Percentiles rank a stretch among this genome's conserved stretches.
Conservation (phyloP, 441 rosid genomes). For the Eruca vesicaria region DNA sequence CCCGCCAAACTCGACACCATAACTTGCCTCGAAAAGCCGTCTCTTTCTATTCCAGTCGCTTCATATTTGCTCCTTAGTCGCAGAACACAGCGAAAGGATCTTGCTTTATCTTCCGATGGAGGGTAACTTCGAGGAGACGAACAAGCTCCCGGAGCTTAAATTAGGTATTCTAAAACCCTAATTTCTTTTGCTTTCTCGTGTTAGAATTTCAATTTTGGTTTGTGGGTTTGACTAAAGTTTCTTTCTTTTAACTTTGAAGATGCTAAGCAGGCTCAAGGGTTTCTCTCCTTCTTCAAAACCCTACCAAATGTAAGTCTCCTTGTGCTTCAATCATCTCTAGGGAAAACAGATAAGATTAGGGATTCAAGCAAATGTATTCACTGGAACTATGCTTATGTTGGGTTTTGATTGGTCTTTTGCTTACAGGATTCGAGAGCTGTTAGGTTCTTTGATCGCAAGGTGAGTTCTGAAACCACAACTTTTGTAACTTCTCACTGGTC, state of each 20-base stretch:
- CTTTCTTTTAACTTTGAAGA: constrained; percentile 27
- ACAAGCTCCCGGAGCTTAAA: constrained; percentile 93
- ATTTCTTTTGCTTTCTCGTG: neutral
- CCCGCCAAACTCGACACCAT: constrained; percentile 55
- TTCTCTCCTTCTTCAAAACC: constrained; percentile 92
- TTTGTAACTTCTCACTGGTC: neutral
- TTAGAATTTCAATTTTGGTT: neutral
- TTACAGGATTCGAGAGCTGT: constrained; percentile 81
- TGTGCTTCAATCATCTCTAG: constrained; percentile 1
- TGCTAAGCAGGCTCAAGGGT: constrained; percentile 97
- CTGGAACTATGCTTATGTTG: neutral
- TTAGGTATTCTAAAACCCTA: constrained; percentile 58
- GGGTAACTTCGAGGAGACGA: constrained; percentile 48
- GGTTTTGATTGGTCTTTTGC: constrained; percentile 12
- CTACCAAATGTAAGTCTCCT: constrained; percentile 65
- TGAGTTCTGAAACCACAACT: constrained; percentile 38
- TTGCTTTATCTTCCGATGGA: constrained; percentile 46
- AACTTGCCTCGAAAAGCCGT: neutral
- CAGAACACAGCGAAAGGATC: constrained; percentile 4
- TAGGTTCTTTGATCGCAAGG: constrained; percentile 94
- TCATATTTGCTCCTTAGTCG: neutral
- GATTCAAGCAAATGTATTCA: neutral
- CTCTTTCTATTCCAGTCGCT: constrained; percentile 7
- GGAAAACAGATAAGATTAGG: neutral
- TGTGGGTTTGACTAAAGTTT: constrained; percentile 13